A percentile compares a stretch with the other conserved stretches of the same genome.
These are phyloP conservation scores for Lichtheimia ornata DNA, from an alignment of 371 early-diverging fungal genomes.

Conservation along the genomic window DNA sequence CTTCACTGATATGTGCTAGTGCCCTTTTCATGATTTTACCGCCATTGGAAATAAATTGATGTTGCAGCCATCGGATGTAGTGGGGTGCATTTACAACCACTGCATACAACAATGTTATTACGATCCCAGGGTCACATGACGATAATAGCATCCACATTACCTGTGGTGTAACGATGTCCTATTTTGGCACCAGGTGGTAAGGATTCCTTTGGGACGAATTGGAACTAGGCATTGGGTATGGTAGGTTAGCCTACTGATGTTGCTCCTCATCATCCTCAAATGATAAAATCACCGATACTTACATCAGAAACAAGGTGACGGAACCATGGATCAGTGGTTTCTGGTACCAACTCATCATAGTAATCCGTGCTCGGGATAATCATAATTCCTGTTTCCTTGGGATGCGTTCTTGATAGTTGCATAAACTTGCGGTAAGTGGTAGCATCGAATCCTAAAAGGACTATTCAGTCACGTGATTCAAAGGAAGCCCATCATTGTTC, in stretches of 20 bases:
- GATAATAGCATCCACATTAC: constrained; percentile 22
- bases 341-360: constrained; percentile 42
- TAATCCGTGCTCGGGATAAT: constrained; percentile 41
- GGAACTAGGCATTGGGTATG: constrained; percentile 29
- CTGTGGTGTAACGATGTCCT: constrained; percentile 57
- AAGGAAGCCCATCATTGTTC: background rate
- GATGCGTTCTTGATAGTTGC: constrained; percentile 34
- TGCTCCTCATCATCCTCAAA: no score
- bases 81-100: constrained; percentile 60
- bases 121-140: background rate
- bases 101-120: constrained; percentile 2
- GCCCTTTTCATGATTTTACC: constrained; percentile 46
- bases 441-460: constrained; percentile 44
- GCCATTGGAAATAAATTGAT: constrained; percentile 53
- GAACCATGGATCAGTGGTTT: constrained; percentile 55
- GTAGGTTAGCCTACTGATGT: background rate
- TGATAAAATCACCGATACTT: constrained; percentile 15
- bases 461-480: background rate
- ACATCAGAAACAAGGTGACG: constrained; percentile 52
- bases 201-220: constrained; percentile 32
- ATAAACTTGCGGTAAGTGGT: constrained; percentile 45
- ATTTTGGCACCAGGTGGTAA: constrained; percentile 48
- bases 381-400: constrained; percentile 50
- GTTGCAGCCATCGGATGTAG: constrained; percentile 66
- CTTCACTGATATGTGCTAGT: constrained; percentile 56